These are phyloP conservation scores for Mycosphaerelloides madeirae DNA, from an alignment of 2,329 filamentous ascomycete species.

Conservation along the genomic window DNA sequence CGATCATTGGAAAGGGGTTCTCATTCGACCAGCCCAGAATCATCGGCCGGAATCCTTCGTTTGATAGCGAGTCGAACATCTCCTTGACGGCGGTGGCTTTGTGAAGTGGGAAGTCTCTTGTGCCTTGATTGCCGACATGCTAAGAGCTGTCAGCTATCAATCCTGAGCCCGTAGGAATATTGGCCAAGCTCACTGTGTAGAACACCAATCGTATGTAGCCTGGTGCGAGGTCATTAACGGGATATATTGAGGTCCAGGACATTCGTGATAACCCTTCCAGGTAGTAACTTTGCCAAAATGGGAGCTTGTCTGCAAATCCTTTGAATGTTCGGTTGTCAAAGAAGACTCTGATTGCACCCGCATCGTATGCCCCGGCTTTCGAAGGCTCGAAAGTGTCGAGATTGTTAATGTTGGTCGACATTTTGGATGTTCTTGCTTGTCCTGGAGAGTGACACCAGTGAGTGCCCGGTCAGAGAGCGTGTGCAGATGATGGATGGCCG, in stretches of 20 bases:
- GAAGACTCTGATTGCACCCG: conserved; percentile 29
- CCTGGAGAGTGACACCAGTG: no score
- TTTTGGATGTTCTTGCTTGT: background rate
- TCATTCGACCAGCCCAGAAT: conserved; percentile 30
- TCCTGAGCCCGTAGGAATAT: background rate
- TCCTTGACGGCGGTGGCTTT: conserved; percentile 28
- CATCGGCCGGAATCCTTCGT: conserved; percentile 30
- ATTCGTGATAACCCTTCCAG: conserved; percentile 24
- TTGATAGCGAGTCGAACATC: conserved; percentile 31
- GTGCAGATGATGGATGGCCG: no score
- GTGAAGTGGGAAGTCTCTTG: conserved; percentile 28
- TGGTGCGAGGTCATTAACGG: conserved; percentile 24
- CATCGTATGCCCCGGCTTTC: conserved; percentile 25
- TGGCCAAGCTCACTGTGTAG: conserved; percentile 25
- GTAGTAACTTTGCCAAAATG: conserved; percentile 24
- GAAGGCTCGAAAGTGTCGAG: conserved; percentile 25
- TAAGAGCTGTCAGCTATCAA: conserved; percentile 10
- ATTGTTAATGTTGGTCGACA: conserved; percentile 2
- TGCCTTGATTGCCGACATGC: conserved; percentile 29
- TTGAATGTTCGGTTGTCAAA: conserved; percentile 29
- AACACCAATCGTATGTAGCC: conserved; percentile 29
- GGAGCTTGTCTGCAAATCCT: conserved; percentile 23
- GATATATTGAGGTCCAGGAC: conserved; percentile 21
- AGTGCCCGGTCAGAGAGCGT: no score
- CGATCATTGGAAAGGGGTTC: conserved; percentile 34